A percentile compares a stretch with the other conserved stretches of the same genome.
Evolutionary conservation across 169 alveolate species (phyloP).

Genomic region (Babesia gibsoni): DNA sequence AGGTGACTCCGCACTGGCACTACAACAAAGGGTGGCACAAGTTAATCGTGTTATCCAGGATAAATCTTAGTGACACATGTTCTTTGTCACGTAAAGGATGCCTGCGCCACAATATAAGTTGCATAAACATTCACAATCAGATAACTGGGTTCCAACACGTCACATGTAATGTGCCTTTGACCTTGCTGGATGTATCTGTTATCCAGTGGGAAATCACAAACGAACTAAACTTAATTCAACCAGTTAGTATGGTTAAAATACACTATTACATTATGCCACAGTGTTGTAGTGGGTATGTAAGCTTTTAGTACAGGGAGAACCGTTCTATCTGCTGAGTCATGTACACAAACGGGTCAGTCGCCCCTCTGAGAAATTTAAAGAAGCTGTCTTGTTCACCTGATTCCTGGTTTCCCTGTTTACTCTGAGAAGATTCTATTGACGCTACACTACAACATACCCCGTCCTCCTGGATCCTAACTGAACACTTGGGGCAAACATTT

Average conservation of each 20-base stretch:
- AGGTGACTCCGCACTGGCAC: conserved; percentile 35
- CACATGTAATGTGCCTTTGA: too few relatives aligned
- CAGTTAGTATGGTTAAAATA: too few relatives aligned
- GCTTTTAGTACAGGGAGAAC: conserved; percentile 2
- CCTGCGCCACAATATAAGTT: too few relatives aligned
- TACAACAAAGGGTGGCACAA: conserved; percentile 31
- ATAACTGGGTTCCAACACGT: too few relatives aligned
- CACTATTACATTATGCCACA: too few relatives aligned
- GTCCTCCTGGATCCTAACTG: conserved; percentile 18
- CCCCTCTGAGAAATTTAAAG: conserved; percentile 60
- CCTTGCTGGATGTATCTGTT: too few relatives aligned
- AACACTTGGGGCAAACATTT: conserved; percentile 54
- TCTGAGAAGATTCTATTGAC: neutral
- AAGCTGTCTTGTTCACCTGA: conserved; percentile 44
- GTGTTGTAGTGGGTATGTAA: too few relatives aligned
- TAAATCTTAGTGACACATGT: too few relatives aligned
- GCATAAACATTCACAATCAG: too few relatives aligned
- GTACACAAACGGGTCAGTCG: conserved; percentile 60
- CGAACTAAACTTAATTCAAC: too few relatives aligned
- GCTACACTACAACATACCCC: neutral
- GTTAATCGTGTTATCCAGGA: conserved; percentile 28
- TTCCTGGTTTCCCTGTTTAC: neutral
- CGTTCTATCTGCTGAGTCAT: conserved; percentile 58
- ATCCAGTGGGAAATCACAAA: too few relatives aligned
- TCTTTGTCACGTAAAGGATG: too few relatives aligned